Percentiles rank a stretch among this genome's conserved stretches.
Evolutionary conservation across 164 flowering plant species (phyloP).

Genomic region (Umbilicus rupestris): DNA sequence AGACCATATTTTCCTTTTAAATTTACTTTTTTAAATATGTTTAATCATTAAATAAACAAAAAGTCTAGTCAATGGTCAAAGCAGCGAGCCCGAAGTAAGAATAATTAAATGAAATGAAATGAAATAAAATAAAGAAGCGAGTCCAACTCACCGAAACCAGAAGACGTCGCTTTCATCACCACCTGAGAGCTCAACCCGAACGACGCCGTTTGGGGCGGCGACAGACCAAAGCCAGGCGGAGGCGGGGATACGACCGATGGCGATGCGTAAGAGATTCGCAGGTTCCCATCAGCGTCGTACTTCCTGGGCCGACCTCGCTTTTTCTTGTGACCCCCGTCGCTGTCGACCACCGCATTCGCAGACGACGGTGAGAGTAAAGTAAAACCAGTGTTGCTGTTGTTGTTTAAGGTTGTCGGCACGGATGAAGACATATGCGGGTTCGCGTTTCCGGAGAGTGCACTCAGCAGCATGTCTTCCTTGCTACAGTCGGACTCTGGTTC

Average conservation of each 20-base stretch:
- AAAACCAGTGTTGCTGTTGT: conserved; percentile 2
- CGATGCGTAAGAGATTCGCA: conserved; percentile 17
- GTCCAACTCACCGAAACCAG: conserved; percentile 36
- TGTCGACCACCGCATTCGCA: conserved; percentile 12
- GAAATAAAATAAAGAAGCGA: background rate
- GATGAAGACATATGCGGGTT: background rate
- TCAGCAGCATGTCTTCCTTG: conserved; percentile 5
- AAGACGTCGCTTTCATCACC: background rate
- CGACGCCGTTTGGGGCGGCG: conserved; percentile 16
- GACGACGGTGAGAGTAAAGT: background rate
- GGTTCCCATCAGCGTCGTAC: conserved; percentile 59
- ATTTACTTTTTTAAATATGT: background rate
- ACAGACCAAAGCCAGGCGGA: conserved; percentile 23
- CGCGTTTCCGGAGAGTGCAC: conserved; percentile 3
- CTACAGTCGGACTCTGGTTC: background rate
- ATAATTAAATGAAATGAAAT: background rate
- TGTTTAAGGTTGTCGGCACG: background rate
- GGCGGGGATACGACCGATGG: background rate
- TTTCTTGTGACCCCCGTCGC: conserved; percentile 25
- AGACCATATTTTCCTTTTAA: conserved; percentile 16
- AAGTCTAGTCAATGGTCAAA: conserved; percentile 8
- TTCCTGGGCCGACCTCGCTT: conserved; percentile 85
- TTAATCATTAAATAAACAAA: background rate
- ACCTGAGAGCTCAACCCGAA: background rate
- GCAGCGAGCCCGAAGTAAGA: conserved; percentile 12